Conservation (phyloP, 768 basidiomycete genomes). For the Hemileccinum impolitum region DNA sequence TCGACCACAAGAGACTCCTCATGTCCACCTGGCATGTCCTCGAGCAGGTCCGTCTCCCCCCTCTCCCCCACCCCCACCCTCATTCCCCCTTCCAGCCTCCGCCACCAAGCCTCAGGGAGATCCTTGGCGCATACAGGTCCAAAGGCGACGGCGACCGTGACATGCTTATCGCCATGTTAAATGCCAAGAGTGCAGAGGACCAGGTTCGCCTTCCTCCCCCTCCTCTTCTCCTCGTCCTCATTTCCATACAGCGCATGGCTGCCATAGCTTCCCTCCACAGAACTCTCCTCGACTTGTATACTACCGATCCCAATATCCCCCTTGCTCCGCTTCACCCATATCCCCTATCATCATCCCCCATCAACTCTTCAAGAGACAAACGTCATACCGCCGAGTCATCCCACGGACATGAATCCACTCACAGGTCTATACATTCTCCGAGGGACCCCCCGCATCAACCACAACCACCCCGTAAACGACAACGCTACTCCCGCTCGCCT, state of each 20-base stretch:
- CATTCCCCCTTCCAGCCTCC: constrained; percentile 46
- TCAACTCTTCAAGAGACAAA: constrained; percentile 19
- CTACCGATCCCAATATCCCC: constrained; percentile 29
- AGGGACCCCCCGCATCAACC: constrained; percentile 33
- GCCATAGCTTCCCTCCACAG: constrained; percentile 67
- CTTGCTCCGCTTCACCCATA: constrained; percentile 26
- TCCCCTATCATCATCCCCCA: constrained; percentile 40
- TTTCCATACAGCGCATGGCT: constrained; percentile 55
- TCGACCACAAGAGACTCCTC: constrained; percentile 34
- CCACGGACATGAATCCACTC: constrained; percentile 15
- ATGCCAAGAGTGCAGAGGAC: constrained; percentile 90
- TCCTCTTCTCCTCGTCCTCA: constrained; percentile 10
- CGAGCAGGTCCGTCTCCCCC: constrained; percentile 38
- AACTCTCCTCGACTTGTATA: constrained; percentile 61
- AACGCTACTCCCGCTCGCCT: constrained; percentile 60
- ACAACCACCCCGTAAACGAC: constrained; percentile 57
- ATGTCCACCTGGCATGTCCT: constrained; percentile 44
- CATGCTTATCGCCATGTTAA: constrained; percentile 86
- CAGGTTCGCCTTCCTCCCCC: constrained; percentile 51
- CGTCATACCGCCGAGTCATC: constrained; percentile 14
- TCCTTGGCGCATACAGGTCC: constrained; percentile 77
- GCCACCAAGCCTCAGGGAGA: constrained; percentile 80
- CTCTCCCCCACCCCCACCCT: background rate
- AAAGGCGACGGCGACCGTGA: constrained; percentile 92
- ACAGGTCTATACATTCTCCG: constrained; percentile 5